Percentiles rank a stretch among this genome's conserved stretches.
Evolutionary conservation across 176 grass and related monocot genomes (phyloP).

Genomic region (Bolboschoenus planiculmis): DNA sequence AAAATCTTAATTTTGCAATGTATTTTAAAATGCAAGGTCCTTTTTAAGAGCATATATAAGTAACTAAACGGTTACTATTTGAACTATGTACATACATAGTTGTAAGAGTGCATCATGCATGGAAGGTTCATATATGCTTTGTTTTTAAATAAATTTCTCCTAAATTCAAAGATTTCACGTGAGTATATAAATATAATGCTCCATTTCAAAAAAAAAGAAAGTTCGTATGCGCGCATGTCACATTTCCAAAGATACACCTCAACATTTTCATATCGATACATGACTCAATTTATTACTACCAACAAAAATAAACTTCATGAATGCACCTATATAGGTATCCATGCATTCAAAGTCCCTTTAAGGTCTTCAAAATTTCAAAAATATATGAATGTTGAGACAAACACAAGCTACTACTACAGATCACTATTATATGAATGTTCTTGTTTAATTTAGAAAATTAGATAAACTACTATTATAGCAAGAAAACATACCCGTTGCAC

Average conservation of each 20-base stretch:
- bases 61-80: background rate
- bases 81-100: background rate
- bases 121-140: background rate
- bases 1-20: background rate
- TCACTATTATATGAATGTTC: no score
- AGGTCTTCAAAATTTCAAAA: background rate
- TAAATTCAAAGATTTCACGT: slow-evolving; percentile 7
- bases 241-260: background rate
- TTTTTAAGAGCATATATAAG: background rate
- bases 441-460: no score
- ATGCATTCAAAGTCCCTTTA: background rate
- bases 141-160: background rate
- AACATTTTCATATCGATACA: background rate
- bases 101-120: background rate
- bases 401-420: background rate
- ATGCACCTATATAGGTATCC: background rate
- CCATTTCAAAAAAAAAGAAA: background rate
- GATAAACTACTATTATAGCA: background rate
- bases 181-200: background rate
- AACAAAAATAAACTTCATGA: background rate
- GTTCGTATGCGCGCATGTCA: background rate
- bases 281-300: background rate
- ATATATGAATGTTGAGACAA: background rate
- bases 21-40: background rate
- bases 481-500: slow-evolving; percentile 57